Evolutionary conservation across 495 filamentous ascomycete genomes (phyloP).

Genomic region (Aspergillus sclerotioniger): DNA sequence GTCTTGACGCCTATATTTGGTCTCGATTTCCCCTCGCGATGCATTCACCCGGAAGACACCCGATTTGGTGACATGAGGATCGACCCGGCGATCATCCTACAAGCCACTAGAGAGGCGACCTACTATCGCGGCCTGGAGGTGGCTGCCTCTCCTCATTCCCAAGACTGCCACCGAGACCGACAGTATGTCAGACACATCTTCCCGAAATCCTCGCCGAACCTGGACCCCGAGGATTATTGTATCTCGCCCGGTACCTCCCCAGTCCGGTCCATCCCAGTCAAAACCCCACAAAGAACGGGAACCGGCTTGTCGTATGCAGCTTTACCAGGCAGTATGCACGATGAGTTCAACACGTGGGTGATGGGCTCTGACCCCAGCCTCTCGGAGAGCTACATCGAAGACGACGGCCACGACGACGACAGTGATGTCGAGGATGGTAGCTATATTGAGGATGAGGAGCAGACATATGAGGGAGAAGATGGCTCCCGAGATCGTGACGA

Average conservation of each 20-base stretch:
- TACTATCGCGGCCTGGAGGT: conserved; percentile 40
- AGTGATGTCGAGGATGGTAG: not conserved
- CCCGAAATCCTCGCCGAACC: no score
- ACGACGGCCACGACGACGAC: not conserved
- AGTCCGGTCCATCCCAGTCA: not conserved
- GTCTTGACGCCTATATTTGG: conserved; percentile 90
- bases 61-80: conserved; percentile 67
- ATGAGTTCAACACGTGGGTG: no score
- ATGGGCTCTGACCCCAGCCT: no score
- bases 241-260: not conserved
- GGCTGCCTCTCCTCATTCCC: not conserved
- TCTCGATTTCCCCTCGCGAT: conserved; percentile 68
- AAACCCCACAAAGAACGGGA: no score
- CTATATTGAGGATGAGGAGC: not conserved
- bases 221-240: no score
- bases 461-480: not conserved
- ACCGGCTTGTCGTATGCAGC: not conserved
- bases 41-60: conserved; percentile 57
- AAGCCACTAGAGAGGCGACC: conserved; percentile 53
- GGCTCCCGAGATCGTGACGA: no score
- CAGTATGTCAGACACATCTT: no score
- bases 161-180: no score
- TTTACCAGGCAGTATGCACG: not conserved
- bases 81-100: conserved; percentile 53
- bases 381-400: no score